phyloP scores from a whole-genome alignment of 139 green algal genomes.

The Chlorella sp. region DNA sequence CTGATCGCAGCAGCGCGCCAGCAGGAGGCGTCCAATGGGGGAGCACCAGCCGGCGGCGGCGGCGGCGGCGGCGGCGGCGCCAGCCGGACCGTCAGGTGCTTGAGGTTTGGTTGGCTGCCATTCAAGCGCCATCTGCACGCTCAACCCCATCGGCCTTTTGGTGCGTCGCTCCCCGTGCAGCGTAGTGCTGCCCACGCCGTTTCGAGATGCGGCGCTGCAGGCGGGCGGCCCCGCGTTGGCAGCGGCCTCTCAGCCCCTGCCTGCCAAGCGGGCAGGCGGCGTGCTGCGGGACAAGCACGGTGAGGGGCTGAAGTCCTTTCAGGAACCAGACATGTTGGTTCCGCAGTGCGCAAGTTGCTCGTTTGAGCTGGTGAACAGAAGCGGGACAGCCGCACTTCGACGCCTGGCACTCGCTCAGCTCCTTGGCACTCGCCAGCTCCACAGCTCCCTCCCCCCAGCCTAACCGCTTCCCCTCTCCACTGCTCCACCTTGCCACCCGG shows the following conservation, averaged over 20 bases:
- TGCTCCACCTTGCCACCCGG: neutral
- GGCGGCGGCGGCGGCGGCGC: neutral
- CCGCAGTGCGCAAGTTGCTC: neutral
- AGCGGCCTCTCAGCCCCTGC: neutral
- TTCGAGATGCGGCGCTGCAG: neutral
- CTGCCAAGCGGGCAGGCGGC: neutral
- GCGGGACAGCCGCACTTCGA: neutral
- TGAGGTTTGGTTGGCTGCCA: no score
- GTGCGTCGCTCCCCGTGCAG: neutral
- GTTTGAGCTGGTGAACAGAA: neutral
- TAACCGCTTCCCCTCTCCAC: neutral
- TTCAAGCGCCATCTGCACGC: no score
- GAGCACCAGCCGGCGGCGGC: no score
- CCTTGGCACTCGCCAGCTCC: neutral
- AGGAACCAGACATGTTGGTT: no score
- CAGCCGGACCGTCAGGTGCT: neutral
- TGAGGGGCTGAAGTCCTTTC: neutral
- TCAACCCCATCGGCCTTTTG: no score
- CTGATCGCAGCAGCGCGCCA: neutral
- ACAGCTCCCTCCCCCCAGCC: neutral
- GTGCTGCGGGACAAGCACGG: slow-evolving; percentile 39
- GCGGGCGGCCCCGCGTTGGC: neutral
- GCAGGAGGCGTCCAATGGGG: no score
- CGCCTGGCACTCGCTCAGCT: neutral
- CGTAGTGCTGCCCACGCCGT: slow-evolving; percentile 7